Conservation (phyloP, 2,329 filamentous ascomycete genomes). For the Cadophora luteo-olivacea region DNA sequence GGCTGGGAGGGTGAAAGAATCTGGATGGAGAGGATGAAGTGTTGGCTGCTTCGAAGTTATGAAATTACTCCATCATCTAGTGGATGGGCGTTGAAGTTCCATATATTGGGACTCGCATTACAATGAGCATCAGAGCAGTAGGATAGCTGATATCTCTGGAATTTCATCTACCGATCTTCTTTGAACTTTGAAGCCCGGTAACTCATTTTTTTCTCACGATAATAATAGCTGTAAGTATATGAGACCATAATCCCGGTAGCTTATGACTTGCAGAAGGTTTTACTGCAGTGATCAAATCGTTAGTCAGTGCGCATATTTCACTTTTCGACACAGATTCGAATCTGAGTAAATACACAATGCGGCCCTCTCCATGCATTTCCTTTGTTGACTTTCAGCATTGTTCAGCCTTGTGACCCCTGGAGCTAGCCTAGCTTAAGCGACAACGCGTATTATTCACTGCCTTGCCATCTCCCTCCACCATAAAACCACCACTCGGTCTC, state of each 20-base stretch:
- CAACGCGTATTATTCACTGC: conserved; percentile 17
- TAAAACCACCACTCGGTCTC: neutral
- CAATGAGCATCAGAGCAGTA: neutral
- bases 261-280: neutral
- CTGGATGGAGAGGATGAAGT: no score
- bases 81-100: neutral
- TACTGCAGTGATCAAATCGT: neutral
- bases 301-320: no score
- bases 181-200: no score
- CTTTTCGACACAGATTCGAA: neutral
- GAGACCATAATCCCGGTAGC: no score
- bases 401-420: conserved; percentile 9
- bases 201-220: no score
- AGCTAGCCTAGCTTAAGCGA: conserved; percentile 15
- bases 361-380: neutral
- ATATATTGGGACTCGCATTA: neutral
- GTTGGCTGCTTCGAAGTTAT: no score
- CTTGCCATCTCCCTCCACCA: conserved; percentile 9
- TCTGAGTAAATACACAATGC: neutral
- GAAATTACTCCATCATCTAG: no score
- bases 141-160: no score
- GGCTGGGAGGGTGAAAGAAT: conserved; percentile 2
- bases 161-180: no score
- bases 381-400: conserved; percentile 14
- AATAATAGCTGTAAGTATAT: no score